phyloP scores from a whole-genome alignment of 805 yeast species.

The Kluyveromyces siamensis region DNA sequence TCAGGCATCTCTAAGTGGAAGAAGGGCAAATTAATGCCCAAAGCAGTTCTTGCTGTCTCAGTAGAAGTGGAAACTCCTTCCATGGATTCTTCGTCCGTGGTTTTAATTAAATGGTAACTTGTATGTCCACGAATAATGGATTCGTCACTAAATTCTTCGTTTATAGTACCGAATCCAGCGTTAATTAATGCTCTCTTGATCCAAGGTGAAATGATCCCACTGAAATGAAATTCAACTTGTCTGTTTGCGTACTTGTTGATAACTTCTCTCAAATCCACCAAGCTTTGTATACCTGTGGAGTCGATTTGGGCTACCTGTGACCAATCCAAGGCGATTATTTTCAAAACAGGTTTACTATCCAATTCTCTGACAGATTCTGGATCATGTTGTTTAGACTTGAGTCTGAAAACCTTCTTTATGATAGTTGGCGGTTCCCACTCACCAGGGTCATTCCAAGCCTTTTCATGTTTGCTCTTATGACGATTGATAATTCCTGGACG shows the following conservation, averaged over 20 bases:
- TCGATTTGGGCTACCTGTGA: constrained; percentile 69
- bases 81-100: not conserved
- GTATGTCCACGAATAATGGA: constrained; percentile 26
- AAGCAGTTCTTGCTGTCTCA: not conserved
- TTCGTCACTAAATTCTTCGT: constrained; percentile 30
- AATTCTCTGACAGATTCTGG: constrained; percentile 11
- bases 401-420: constrained; percentile 11
- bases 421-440: constrained; percentile 33
- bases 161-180: constrained; percentile 66
- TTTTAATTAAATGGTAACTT: constrained; percentile 19
- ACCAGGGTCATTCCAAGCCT: constrained; percentile 92
- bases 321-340: constrained; percentile 73
- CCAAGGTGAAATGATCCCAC: constrained; percentile 83
- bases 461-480: constrained; percentile 35
- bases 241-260: constrained; percentile 66
- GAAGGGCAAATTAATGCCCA: constrained; percentile 27
- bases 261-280: constrained; percentile 68
- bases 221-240: constrained; percentile 83
- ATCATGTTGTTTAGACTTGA: constrained; percentile 17
- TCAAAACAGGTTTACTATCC: constrained; percentile 57
- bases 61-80: constrained; percentile 14
- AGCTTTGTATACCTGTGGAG: constrained; percentile 68
- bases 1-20: constrained; percentile 31
- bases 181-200: constrained; percentile 64
- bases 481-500: constrained; percentile 44